These are phyloP conservation scores for Apophysomyces elegans DNA, from an alignment of 371 early-diverging fungal genomes.

Conservation along the genomic window DNA sequence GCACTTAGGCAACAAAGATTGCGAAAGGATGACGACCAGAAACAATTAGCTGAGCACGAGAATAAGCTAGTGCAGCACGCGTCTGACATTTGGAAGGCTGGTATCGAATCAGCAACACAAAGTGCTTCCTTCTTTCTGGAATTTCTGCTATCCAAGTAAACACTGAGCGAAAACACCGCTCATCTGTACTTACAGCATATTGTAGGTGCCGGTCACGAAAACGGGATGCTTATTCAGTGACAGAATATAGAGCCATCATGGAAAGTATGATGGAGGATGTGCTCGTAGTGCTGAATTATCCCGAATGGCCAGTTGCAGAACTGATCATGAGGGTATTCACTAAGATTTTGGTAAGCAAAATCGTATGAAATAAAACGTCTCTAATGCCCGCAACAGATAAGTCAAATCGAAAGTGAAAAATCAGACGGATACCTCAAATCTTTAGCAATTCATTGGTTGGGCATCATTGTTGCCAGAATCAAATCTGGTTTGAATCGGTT, in stretches of 20 bases:
- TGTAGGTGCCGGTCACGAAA: constrained; percentile 62
- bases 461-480: constrained; percentile 63
- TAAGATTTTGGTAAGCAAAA: constrained; percentile 59
- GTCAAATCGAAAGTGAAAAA: constrained; percentile 60
- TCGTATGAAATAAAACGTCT: not conserved
- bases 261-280: constrained; percentile 77
- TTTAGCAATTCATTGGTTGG: constrained; percentile 81
- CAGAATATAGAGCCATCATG: constrained; percentile 77
- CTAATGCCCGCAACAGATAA: constrained; percentile 37
- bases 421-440: constrained; percentile 63
- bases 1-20: constrained; percentile 33
- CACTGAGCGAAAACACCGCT: not conserved
- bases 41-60: constrained; percentile 25
- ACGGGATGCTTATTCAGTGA: constrained; percentile 52
- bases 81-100: constrained; percentile 34
- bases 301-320: constrained; percentile 93
- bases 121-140: constrained; percentile 67
- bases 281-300: constrained; percentile 72
- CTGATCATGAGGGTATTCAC: constrained; percentile 65
- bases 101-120: constrained; percentile 62
- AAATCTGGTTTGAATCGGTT: constrained; percentile 37
- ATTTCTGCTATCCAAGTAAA: constrained; percentile 64
- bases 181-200: not conserved
- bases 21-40: constrained; percentile 31
- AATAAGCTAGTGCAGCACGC: constrained; percentile 26